Base-by-base conservation (phyloP, 2,329 filamentous ascomycete genomes). In the Penicillium sp. region DNA sequence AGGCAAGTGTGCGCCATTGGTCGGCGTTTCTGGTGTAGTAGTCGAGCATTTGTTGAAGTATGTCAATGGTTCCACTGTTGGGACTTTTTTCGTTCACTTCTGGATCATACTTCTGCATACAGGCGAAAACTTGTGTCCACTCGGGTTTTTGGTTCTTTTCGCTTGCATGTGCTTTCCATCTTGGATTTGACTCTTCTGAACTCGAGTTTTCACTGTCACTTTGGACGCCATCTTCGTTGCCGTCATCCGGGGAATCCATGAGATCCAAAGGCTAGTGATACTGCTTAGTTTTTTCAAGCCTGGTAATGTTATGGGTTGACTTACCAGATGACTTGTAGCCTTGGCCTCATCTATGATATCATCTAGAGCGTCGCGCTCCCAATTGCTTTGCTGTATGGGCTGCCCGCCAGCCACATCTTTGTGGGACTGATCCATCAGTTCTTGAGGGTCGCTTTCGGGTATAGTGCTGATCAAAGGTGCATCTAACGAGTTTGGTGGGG, bases 1-100 rank as follows among this genome's bases (percentile, higher is more conserved):
- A 97, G 4, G 88, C 87, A 1, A 83, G 76, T 0, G 81, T 81
- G 3, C 91, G 85, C 89, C 90, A 97, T 34, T 85, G 81, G 65
- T 97, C 92, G 38, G 85, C 81, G n/a, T 83, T 84, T 6, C 86
- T 81, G 4, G 82, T 82, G 69, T 96, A 96, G 70, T 93, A 88
- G 49, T 87, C 82, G 40, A 84, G 81, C 89, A 97, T 92, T 60
- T 88, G 80, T 63, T 91, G 83, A 5, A 97, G 77, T 2, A 94
- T 78, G 44, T 88, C 82, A 47, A 96, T 92, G 0, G 89, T 95
- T 11, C 82, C 77, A 1, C 78, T 76, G 67, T 97, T 97, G 0
- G 90, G 89, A 60, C 88, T 90, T 11, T 75, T 68, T 0, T 73
- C 66, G 13, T 73, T 68, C 5, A 71, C 69, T 24, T 65, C 68